Conservation (phyloP, 768 basidiomycete species). For the Tylopilus plumbeoviolaceoides region DNA sequence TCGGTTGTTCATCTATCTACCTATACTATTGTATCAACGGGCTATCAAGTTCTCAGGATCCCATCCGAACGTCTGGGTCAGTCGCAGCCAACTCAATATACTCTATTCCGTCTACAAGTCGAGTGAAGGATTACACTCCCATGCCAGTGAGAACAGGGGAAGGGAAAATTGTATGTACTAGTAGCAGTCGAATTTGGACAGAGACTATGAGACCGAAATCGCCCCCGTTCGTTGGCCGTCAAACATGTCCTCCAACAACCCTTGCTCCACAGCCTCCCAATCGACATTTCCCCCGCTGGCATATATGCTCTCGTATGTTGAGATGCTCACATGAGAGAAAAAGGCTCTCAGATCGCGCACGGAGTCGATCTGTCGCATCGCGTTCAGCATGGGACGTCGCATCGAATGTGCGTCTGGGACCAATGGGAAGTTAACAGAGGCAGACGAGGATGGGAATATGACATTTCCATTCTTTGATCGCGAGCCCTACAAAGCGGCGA, state of each 20-base stretch:
- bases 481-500: conserved; percentile 15
- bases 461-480: conserved; percentile 23
- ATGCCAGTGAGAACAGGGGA: too few species aligned
- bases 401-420: conserved; percentile 43
- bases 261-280: conserved; percentile 84
- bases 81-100: too few species aligned
- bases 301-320: conserved; percentile 89
- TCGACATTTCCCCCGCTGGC: conserved; percentile 77
- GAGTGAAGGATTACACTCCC: too few species aligned
- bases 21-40: too few species aligned
- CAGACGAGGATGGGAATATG: conserved; percentile 18
- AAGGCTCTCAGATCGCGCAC: conserved; percentile 86
- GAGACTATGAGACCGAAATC: too few species aligned
- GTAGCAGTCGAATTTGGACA: background rate
- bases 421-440: conserved; percentile 23
- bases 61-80: too few species aligned
- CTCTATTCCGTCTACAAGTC: too few species aligned
- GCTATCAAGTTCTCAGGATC: too few species aligned
- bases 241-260: conserved; percentile 85
- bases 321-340: conserved; percentile 84
- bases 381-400: conserved; percentile 70
- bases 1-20: too few species aligned
- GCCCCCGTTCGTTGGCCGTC: conserved; percentile 50
- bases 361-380: conserved; percentile 72
- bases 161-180: background rate